Evolutionary conservation across 306 rosid genomes (phyloP).

Genomic region (Geum urbanum): DNA sequence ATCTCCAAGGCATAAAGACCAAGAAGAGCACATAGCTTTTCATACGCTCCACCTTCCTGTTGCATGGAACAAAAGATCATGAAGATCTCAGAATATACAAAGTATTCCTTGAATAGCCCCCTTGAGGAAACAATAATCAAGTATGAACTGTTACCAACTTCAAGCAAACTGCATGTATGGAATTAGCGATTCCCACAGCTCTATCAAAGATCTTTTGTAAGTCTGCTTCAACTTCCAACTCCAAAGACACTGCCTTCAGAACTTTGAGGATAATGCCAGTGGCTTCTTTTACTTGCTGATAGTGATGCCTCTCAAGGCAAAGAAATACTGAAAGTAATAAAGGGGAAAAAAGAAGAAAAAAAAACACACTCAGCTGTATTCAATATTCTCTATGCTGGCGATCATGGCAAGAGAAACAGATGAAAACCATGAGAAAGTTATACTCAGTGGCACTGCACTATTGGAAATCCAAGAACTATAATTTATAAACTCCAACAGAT

Average conservation of each 20-base stretch:
- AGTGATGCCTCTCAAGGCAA: constrained; percentile 75
- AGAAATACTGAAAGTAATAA: constrained; percentile 54
- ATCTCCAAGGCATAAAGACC: constrained; percentile 70
- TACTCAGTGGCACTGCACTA: neutral
- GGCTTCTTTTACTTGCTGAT: constrained; percentile 64
- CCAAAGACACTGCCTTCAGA: constrained; percentile 50
- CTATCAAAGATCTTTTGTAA: constrained; percentile 40
- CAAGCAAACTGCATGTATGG: constrained; percentile 53
- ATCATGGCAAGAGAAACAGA: neutral
- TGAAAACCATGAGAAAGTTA: neutral
- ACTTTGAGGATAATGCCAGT: constrained; percentile 67
- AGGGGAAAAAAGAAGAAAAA: neutral
- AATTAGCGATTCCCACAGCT: constrained; percentile 63
- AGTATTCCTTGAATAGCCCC: constrained; percentile 17
- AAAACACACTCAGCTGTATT: neutral
- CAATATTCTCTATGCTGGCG: neutral
- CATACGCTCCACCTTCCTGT: constrained; percentile 51
- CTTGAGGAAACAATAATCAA: constrained; percentile 10
- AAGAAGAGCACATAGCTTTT: constrained; percentile 66
- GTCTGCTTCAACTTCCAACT: constrained; percentile 45
- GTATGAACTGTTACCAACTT: constrained; percentile 47
- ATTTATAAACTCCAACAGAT: neutral
- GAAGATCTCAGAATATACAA: constrained; percentile 21
- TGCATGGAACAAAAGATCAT: constrained; percentile 20
- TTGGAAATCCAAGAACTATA: neutral